These are phyloP conservation scores for Beauveria rudraprayagi DNA, from an alignment of 2,329 filamentous ascomycete genomes.

Conservation along the genomic window DNA sequence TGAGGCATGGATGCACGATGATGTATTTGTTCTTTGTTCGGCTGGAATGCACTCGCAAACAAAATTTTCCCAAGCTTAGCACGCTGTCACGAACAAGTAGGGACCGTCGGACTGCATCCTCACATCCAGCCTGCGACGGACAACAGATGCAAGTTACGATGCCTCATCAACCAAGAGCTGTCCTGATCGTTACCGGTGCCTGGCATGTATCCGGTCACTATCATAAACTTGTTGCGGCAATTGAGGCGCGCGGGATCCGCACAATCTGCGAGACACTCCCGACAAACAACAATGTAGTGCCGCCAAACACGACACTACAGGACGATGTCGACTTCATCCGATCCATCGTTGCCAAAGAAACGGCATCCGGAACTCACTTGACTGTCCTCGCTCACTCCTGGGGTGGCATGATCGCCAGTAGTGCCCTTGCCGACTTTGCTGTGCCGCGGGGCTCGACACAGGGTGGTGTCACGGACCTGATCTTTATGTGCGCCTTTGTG, in stretches of 20 bases:
- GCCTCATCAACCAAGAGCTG: neutral
- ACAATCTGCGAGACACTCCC: slow-evolving; percentile 14
- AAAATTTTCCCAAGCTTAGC: too few relatives aligned
- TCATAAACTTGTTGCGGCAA: slow-evolving; percentile 6
- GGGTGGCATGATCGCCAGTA: neutral
- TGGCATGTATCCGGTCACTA: slow-evolving; percentile 17
- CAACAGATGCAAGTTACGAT: neutral
- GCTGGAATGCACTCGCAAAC: too few relatives aligned
- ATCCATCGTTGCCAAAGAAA: neutral
- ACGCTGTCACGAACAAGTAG: too few relatives aligned
- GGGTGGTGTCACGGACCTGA: neutral
- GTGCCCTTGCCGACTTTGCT: neutral
- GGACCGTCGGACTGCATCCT: neutral
- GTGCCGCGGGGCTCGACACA: neutral
- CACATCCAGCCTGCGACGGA: neutral
- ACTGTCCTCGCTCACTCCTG: neutral
- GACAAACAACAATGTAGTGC: slow-evolving; percentile 14
- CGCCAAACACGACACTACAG: slow-evolving; percentile 14
- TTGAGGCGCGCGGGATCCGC: slow-evolving; percentile 12
- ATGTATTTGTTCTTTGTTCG: too few relatives aligned
- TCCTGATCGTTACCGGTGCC: slow-evolving; percentile 15
- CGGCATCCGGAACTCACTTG: neutral
- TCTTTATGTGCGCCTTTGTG: neutral
- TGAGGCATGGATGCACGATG: too few relatives aligned
- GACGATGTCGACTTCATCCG: slow-evolving; percentile 11